These are phyloP conservation scores for Corchorus olitorius DNA, from an alignment of 345 rosid genomes.

Conservation along the genomic window DNA sequence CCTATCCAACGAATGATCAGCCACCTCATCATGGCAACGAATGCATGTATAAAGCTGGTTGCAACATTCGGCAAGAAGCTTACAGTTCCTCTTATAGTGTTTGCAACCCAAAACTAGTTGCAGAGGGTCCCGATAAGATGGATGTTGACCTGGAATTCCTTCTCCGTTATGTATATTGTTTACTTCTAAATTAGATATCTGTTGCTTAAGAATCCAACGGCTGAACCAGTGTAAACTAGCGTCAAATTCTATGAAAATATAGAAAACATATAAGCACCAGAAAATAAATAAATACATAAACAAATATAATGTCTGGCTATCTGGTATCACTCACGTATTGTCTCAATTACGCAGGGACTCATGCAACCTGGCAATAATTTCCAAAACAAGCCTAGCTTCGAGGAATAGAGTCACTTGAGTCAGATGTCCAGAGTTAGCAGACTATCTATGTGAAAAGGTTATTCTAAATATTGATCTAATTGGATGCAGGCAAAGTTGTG, in stretches of 20 bases:
- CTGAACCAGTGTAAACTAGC: constrained; percentile 50
- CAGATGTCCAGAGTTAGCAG: background rate
- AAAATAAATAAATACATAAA: background rate
- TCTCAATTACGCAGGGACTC: background rate
- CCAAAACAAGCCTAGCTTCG: background rate
- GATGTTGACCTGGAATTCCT: constrained; percentile 54
- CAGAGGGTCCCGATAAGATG: constrained; percentile 56
- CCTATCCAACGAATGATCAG: constrained; percentile 77
- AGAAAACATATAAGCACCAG: constrained; percentile 4
- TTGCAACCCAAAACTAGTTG: constrained; percentile 59
- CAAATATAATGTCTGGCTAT: background rate
- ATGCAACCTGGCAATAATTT: background rate
- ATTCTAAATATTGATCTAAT: background rate
- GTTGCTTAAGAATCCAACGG: constrained; percentile 66
- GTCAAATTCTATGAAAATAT: constrained; percentile 26
- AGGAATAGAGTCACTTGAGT: background rate
- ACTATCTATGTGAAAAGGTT: background rate
- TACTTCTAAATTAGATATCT: constrained; percentile 34
- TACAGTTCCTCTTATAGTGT: constrained; percentile 80
- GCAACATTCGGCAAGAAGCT: constrained; percentile 74
- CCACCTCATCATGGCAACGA: constrained; percentile 80
- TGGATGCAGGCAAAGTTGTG: background rate
- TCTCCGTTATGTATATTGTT: constrained; percentile 35
- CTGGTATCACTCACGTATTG: background rate
- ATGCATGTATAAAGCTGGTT: constrained; percentile 65